phyloP scores from a whole-genome alignment of 306 rosid species.

The Elaeagnus macrophylla region DNA sequence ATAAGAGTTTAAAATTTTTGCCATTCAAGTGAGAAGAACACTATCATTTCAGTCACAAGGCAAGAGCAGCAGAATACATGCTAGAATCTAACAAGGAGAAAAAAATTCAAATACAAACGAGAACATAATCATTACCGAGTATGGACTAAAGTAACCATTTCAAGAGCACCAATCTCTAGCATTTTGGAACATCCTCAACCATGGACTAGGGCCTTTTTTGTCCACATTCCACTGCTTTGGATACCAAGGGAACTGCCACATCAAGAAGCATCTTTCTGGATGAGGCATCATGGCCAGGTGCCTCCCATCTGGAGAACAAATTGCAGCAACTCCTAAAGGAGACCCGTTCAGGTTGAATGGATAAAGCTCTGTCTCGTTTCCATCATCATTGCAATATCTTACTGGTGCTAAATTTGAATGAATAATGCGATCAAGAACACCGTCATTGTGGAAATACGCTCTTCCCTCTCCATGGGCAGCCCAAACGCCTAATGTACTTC shows the following conservation, averaged over 20 bases:
- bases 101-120: no score
- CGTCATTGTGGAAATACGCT: constrained; percentile 77
- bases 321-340: constrained; percentile 75
- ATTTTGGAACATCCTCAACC: constrained; percentile 83
- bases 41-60: no score
- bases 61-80: no score
- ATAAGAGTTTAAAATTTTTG: no score
- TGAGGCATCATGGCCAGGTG: constrained; percentile 97
- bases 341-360: constrained; percentile 90
- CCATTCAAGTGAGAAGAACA: no score
- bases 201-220: constrained; percentile 73
- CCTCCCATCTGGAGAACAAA: constrained; percentile 89
- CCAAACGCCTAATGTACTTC: constrained; percentile 78
- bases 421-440: constrained; percentile 44
- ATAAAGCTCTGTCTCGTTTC: constrained; percentile 62
- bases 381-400: constrained; percentile 80
- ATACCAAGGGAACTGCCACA: constrained; percentile 91
- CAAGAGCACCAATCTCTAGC: constrained; percentile 36
- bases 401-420: constrained; percentile 66
- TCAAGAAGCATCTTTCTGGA: constrained; percentile 85
- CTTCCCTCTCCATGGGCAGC: constrained; percentile 89
- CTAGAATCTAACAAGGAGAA: no score
- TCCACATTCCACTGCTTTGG: constrained; percentile 74
- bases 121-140: no score
- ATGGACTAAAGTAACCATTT: constrained; percentile 9